These are phyloP conservation scores for Breynia disticha DNA, from an alignment of 441 rosid genomes.

Conservation along the genomic window DNA sequence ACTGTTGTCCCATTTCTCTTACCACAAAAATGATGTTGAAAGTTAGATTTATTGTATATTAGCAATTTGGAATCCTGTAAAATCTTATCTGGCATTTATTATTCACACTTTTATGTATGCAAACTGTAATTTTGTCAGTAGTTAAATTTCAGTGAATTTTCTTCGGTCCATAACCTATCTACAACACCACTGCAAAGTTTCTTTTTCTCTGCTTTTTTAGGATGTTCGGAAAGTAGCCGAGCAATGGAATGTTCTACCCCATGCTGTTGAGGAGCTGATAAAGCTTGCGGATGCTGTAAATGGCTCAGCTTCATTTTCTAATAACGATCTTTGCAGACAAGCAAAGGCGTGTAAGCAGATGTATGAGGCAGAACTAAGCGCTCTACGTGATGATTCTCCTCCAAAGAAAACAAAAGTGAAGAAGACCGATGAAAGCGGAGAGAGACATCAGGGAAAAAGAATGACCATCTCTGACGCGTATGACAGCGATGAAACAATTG, in stretches of 20 bases:
- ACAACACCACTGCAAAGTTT: conserved; percentile 1
- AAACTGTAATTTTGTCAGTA: background rate
- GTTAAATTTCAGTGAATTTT: background rate
- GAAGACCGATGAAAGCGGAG: conserved; percentile 15
- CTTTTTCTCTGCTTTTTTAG: conserved; percentile 20
- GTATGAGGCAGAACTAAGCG: conserved; percentile 47
- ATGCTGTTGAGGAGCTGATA: conserved; percentile 61
- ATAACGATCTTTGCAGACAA: conserved; percentile 41
- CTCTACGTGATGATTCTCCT: conserved; percentile 15
- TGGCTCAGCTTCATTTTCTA: conserved; percentile 24
- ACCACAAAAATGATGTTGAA: too few species aligned
- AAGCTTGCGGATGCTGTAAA: conserved; percentile 33
- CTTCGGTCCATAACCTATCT: background rate
- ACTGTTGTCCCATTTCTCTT: too few species aligned
- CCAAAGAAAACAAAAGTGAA: conserved; percentile 12
- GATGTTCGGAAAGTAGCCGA: conserved; percentile 40
- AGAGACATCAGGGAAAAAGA: conserved; percentile 11
- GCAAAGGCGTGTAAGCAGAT: conserved; percentile 53
- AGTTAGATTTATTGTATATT: too few species aligned
- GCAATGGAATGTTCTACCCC: conserved; percentile 88
- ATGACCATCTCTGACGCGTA: conserved; percentile 25
- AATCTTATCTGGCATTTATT: too few species aligned
- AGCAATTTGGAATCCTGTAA: too few species aligned
- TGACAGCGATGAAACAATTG: conserved; percentile 81
- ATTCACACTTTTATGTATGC: too few species aligned